A percentile compares a stretch with the other conserved stretches of the same genome.
phyloP scores from a whole-genome alignment of 176 grass and related monocot species.

The Coix lacrymajobi region DNA sequence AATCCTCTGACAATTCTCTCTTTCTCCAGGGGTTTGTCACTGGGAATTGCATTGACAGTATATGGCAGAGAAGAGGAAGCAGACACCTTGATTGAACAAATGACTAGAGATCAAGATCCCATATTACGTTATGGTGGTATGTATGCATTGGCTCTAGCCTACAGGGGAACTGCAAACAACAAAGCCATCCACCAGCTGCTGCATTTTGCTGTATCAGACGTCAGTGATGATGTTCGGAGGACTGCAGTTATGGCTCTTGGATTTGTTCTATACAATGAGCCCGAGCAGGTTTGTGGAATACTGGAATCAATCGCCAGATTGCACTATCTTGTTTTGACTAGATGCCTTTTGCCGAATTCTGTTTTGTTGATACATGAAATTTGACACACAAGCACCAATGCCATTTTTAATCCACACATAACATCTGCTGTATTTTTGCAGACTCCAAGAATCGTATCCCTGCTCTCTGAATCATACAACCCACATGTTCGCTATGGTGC shows the following conservation, averaged over 20 bases:
- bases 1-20: conserved; percentile 14
- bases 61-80: conserved; percentile 98
- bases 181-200: conserved; percentile 98
- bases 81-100: conserved; percentile 91
- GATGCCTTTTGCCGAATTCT: not conserved
- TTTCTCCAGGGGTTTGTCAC: conserved; percentile 66
- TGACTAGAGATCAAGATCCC: conserved; percentile 99
- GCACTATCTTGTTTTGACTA: not conserved
- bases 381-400: not conserved
- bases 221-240: conserved; percentile 98
- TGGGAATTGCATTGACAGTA: conserved; percentile 92
- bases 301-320: not conserved
- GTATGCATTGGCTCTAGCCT: conserved; percentile 96
- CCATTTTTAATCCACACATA: conserved; percentile 10
- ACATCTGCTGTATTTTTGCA: conserved; percentile 37
- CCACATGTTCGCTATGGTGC: conserved; percentile 99
- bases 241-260: conserved; percentile 98
- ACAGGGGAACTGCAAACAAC: conserved; percentile 95
- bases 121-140: conserved; percentile 99
- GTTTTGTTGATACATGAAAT: not conserved
- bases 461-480: conserved; percentile 98
- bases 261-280: conserved; percentile 96
- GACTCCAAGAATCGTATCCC: conserved; percentile 98
- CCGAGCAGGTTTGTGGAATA: conserved; percentile 62
- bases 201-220: conserved; percentile 97